Percentiles rank a stretch among this genome's conserved stretches.
These are phyloP conservation scores for Paecilomyces dactylethromorphus DNA, from an alignment of 2,329 filamentous ascomycete species.

Conservation along the genomic window DNA sequence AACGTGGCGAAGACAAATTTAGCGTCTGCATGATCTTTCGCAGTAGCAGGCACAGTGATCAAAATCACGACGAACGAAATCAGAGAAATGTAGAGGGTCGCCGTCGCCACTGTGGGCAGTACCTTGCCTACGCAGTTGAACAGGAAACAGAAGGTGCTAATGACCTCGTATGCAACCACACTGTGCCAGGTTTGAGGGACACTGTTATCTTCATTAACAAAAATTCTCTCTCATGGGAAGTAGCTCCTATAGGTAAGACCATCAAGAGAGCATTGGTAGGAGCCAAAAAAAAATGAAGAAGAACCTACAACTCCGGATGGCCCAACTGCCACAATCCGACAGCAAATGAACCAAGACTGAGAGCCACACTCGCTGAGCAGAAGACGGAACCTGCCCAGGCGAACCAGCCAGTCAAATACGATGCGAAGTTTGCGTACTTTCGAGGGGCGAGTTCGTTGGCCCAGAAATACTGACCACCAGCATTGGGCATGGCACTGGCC, in stretches of 20 bases:
- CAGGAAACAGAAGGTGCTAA: constrained; percentile 39
- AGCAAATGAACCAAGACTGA: constrained; percentile 39
- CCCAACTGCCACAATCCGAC: constrained; percentile 45
- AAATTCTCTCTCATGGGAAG: not conserved
- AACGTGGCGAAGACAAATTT: constrained; percentile 48
- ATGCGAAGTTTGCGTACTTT: constrained; percentile 37
- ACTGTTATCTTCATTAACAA: constrained; percentile 8
- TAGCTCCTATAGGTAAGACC: not conserved
- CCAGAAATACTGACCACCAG: constrained; percentile 49
- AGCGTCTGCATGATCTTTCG: constrained; percentile 38
- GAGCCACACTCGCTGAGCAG: constrained; percentile 44
- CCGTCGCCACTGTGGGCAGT: constrained; percentile 30
- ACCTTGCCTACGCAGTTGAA: constrained; percentile 37
- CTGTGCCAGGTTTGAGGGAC: constrained; percentile 24
- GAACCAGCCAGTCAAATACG: constrained; percentile 44
- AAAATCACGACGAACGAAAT: constrained; percentile 44
- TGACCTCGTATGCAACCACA: constrained; percentile 38
- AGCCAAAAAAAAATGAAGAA: not conserved
- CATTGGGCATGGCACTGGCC: constrained; percentile 44
- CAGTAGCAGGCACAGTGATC: constrained; percentile 40
- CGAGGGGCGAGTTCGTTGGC: constrained; percentile 42
- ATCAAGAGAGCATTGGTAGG: not conserved
- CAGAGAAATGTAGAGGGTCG: constrained; percentile 39
- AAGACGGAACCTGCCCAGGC: constrained; percentile 47
- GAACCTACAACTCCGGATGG: constrained; percentile 44